Evolutionary conservation across 2,329 filamentous ascomycete species (phyloP), one percentile per base, ranked within the genome.

Genomic region (Stagonosporopsis chrysanthemi): DNA sequence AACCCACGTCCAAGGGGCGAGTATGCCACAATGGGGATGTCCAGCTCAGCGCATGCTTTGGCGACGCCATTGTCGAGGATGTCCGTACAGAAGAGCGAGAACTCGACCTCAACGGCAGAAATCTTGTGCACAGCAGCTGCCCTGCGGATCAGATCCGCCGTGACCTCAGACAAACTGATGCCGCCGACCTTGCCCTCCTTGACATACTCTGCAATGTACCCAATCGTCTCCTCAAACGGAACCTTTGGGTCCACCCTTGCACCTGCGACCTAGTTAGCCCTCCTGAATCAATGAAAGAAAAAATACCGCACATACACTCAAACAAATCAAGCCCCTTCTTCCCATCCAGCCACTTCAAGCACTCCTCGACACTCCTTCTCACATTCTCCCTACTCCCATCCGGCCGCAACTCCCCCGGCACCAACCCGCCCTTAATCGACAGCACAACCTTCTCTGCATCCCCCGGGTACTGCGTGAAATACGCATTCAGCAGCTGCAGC

Each of bases 1-100:
- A 86, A 83, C 1, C 86, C 86, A 24, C 84, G 79, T 4, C 89
- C 87, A 0, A 92, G 79, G 1, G 90, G 90, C 41, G 88, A 88
- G 76, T 92, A 93, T 3, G 74, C 73, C n/a, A 91, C 76, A 44
- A 93, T 78, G 0, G 89, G 87, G 58, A 94, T 91, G 43, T 81
- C 78, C 42, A 89, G 75, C 70, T 93, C 82, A 1, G 79, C 81
- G 60, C 86, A 88, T 1, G 82, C 79, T 50, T 78, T 69, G 2
- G 83, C 83, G 1, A 88, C 80, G 17, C 82, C 86, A 59, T 88
- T 88, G 17, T 82, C 72, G 5, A 87, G 72, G 42, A 86, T 82
- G 24, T 86, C 81, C 2, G 83, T 84, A 6, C 77, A 77, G 78
- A 81, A 88, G 2, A 87, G 76, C 15, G 81, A 84, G 53, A 88